These are phyloP conservation scores for Vinca minor DNA, from an alignment of 257 asterid species.

Conservation along the genomic window DNA sequence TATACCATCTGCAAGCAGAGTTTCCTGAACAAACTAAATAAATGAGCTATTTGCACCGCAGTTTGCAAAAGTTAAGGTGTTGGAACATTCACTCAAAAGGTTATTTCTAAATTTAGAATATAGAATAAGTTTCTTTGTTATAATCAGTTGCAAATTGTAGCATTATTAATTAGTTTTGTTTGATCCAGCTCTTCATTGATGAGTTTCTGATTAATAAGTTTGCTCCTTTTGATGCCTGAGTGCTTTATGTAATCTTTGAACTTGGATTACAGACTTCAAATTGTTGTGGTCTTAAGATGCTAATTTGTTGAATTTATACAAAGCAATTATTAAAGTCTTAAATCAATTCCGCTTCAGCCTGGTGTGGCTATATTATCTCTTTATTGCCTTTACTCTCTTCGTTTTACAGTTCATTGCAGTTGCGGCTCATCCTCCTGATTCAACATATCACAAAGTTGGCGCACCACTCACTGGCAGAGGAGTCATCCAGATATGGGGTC, in stretches of 20 bases:
- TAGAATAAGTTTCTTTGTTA: background rate
- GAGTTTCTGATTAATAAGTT: background rate
- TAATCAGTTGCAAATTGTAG: background rate
- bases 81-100: background rate
- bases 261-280: background rate
- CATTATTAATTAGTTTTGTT: background rate
- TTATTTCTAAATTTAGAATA: background rate
- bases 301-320: background rate
- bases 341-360: background rate
- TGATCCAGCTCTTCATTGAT: background rate
- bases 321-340: background rate
- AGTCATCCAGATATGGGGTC: conserved; percentile 83
- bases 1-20: conserved; percentile 2
- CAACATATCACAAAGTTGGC: conserved; percentile 76
- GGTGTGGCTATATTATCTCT: background rate
- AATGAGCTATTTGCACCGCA: background rate
- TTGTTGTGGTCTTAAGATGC: background rate
- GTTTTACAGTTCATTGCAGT: conserved; percentile 70
- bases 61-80: background rate
- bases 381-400: conserved; percentile 14
- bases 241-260: background rate
- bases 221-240: background rate
- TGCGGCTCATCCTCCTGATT: conserved; percentile 88
- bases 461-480: conserved; percentile 84
- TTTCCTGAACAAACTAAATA: background rate